Evolutionary conservation across 495 filamentous ascomycete genomes (phyloP).

Genomic region (Neurospora tetrasperma): DNA sequence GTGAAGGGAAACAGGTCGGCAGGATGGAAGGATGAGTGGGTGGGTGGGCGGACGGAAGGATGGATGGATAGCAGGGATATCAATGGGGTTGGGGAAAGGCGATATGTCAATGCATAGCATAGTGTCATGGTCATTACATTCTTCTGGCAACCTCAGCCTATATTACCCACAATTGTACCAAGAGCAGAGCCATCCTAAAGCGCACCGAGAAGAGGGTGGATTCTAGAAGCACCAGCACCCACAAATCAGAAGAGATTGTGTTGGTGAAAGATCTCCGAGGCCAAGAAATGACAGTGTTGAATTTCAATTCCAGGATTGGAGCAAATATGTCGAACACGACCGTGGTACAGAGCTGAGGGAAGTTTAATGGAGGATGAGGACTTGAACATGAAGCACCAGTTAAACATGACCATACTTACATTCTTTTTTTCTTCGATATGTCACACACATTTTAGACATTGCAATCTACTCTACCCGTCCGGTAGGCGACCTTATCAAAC

Average conservation of each 20-base stretch:
- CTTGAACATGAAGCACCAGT: background rate
- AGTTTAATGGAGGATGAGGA: background rate
- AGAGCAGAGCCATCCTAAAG: background rate
- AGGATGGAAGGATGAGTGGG: background rate
- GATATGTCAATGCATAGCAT: background rate
- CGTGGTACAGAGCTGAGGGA: background rate
- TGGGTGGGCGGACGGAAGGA: background rate
- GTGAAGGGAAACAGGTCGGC: background rate
- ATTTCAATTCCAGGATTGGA: background rate
- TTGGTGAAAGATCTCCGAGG: background rate
- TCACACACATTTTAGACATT: background rate
- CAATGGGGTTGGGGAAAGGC: background rate
- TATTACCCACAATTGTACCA: background rate
- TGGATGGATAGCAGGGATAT: background rate
- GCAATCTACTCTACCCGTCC: background rate
- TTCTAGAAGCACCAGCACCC: background rate
- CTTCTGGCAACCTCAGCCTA: background rate
- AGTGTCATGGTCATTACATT: background rate
- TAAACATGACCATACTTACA: background rate
- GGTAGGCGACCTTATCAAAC: background rate
- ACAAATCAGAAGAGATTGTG: too few species aligned
- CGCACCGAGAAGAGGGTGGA: background rate
- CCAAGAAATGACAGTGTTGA: background rate
- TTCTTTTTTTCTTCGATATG: background rate
- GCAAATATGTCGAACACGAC: background rate